A percentile compares a stretch with the other conserved stretches of the same genome.
Evolutionary conservation across 2,329 filamentous ascomycete genomes (phyloP).

Genomic region (Pseudogymnoascus sp.): DNA sequence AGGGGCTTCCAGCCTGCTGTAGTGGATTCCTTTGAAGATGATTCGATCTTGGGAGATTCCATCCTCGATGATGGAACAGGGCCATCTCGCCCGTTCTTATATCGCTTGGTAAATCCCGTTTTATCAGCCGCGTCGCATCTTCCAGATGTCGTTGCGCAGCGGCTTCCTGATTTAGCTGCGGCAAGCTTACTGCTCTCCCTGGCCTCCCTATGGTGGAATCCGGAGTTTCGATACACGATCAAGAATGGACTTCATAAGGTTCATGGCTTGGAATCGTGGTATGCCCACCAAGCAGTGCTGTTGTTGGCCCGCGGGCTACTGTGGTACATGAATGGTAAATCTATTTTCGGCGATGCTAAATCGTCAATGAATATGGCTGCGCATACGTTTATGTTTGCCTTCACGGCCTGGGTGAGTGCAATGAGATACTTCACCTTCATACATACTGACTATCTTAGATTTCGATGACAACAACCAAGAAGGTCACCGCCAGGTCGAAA

Average conservation of each 20-base stretch:
- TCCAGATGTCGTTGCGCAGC: background rate
- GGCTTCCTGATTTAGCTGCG: background rate
- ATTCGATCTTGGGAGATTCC: conserved; percentile 22
- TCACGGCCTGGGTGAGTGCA: conserved; percentile 45
- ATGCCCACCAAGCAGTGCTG: conserved; percentile 54
- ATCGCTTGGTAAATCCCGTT: background rate
- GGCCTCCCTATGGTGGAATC: conserved; percentile 59
- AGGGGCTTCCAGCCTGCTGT: background rate
- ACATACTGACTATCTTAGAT: background rate
- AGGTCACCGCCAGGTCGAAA: background rate
- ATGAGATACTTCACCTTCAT: background rate
- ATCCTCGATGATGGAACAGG: background rate
- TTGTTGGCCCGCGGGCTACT: conserved; percentile 47
- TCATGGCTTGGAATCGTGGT: conserved; percentile 55
- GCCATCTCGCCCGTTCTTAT: background rate
- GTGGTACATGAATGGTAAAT: conserved; percentile 20
- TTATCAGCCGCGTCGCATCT: background rate
- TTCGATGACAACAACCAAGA: background rate
- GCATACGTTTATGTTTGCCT: conserved; percentile 46
- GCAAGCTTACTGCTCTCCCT: background rate
- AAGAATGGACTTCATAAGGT: conserved; percentile 54
- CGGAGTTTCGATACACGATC: conserved; percentile 50
- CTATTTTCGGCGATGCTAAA: conserved; percentile 15
- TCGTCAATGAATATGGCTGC: conserved; percentile 25
- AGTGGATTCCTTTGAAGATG: conserved; percentile 1